A percentile compares a stretch with the other conserved stretches of the same genome.
These are phyloP conservation scores for Pyrrhoderma lamaoense DNA, from an alignment of 1,284 basidiomycete genomes.

Conservation along the genomic window DNA sequence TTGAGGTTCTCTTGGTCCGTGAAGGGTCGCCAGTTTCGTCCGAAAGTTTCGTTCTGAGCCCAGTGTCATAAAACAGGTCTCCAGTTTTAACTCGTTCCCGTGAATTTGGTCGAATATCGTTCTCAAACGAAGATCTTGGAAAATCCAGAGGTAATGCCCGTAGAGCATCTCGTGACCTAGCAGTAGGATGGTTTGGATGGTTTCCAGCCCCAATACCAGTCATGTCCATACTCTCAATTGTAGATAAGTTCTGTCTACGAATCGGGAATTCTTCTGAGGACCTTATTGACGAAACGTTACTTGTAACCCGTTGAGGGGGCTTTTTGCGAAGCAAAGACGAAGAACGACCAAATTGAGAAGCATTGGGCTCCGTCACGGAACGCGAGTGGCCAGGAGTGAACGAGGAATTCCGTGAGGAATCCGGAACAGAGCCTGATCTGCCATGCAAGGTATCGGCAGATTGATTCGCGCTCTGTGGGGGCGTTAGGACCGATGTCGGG, in stretches of 20 bases:
- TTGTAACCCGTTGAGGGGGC: constrained; percentile 27
- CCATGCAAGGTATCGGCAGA: constrained; percentile 13
- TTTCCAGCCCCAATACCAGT: constrained; percentile 50
- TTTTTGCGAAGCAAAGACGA: constrained; percentile 15
- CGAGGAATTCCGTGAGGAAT: neutral
- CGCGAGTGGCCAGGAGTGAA: constrained; percentile 22
- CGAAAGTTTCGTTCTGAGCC: too few relatives aligned
- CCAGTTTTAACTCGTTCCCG: constrained; percentile 11
- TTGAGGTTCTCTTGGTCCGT: neutral
- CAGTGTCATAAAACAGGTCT: constrained; percentile 16
- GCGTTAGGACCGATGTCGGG: neutral
- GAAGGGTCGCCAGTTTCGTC: constrained; percentile 1
- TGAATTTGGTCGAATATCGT: neutral
- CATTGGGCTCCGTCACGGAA: constrained; percentile 16
- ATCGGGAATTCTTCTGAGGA: constrained; percentile 12
- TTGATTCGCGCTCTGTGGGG: constrained; percentile 17
- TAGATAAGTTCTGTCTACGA: constrained; percentile 29
- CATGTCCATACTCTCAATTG: constrained; percentile 53
- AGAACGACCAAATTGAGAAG: neutral
- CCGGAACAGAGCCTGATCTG: constrained; percentile 3
- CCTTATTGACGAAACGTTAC: constrained; percentile 4
- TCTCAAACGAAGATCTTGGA: constrained; percentile 13
- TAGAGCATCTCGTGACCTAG: neutral
- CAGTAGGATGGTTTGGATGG: constrained; percentile 17
- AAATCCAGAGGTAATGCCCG: constrained; percentile 1